Evolutionary conservation across 306 rosid species (phyloP).

Genomic region (Nissolia schottii): DNA sequence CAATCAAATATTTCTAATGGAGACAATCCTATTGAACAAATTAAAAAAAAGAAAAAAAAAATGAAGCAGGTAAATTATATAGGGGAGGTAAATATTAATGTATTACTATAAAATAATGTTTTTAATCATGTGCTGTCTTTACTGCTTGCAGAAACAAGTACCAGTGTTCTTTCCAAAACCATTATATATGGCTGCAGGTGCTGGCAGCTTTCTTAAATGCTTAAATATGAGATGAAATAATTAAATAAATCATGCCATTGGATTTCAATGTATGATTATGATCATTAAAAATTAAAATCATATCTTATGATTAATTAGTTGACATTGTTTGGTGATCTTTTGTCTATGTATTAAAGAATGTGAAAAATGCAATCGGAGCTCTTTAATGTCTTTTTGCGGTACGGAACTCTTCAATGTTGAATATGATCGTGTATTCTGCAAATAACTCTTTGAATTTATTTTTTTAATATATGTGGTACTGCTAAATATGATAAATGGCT

Average conservation of each 20-base stretch:
- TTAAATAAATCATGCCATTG: not conserved
- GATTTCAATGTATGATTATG: not conserved
- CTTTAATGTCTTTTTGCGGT: too few relatives aligned
- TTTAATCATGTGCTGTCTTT: too few relatives aligned
- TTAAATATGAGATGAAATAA: not conserved
- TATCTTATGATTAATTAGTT: not conserved
- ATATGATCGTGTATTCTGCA: not conserved
- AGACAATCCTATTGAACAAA: too few relatives aligned
- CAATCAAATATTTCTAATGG: too few relatives aligned
- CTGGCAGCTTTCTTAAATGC: not conserved
- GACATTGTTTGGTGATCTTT: not conserved
- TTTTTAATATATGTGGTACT: too few relatives aligned
- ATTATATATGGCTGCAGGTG: not conserved
- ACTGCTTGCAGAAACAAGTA: not conserved
- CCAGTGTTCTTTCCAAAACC: not conserved
- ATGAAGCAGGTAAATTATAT: not conserved
- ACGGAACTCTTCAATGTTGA: too few relatives aligned
- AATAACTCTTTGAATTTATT: too few relatives aligned
- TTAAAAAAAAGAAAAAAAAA: too few relatives aligned
- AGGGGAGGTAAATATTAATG: not conserved
- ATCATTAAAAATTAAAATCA: not conserved
- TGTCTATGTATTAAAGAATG: not conserved
- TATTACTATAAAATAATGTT: too few relatives aligned
- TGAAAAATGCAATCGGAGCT: not conserved
- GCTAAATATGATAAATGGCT: too few relatives aligned